phyloP scores from a whole-genome alignment of 192 early-diverging fungal genomes.

The Coemansia guatemalensis region DNA sequence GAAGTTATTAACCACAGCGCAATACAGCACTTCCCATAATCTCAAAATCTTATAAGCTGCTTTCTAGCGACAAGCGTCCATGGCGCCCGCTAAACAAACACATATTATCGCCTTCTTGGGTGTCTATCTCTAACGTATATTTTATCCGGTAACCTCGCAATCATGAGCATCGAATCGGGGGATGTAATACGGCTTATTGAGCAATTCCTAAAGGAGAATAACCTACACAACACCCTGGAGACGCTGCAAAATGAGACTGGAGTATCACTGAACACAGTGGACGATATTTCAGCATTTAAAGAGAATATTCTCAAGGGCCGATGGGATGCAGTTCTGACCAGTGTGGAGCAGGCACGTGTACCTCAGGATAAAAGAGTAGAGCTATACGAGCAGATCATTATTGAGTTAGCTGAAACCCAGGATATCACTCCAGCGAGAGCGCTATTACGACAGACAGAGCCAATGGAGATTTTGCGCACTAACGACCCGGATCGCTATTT shows the following conservation, averaged over 20 bases:
- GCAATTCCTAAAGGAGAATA: slow-evolving; percentile 93
- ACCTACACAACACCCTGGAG: slow-evolving; percentile 72
- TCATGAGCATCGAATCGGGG: slow-evolving; percentile 45
- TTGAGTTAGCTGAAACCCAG: slow-evolving; percentile 83
- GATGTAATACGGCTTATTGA: slow-evolving; percentile 87
- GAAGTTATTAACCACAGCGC: background rate
- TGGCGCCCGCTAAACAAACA: background rate
- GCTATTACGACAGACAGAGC: slow-evolving; percentile 85
- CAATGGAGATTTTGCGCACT: slow-evolving; percentile 80
- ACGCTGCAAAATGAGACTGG: slow-evolving; percentile 82
- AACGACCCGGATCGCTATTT: slow-evolving; percentile 79
- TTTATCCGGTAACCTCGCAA: background rate
- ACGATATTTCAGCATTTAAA: slow-evolving; percentile 71
- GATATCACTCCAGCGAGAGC: slow-evolving; percentile 83
- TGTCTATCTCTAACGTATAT: background rate
- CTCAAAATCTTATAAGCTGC: background rate
- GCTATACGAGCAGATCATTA: slow-evolving; percentile 88
- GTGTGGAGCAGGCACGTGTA: slow-evolving; percentile 66
- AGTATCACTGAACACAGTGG: slow-evolving; percentile 82
- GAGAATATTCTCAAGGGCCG: slow-evolving; percentile 73
- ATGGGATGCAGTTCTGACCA: slow-evolving; percentile 85
- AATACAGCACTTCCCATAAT: background rate
- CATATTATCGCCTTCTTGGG: background rate
- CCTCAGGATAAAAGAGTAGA: slow-evolving; percentile 71
- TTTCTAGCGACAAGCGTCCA: background rate